Conservation (phyloP, 1,139 yeast genomes). For the Scheffersomyces lignicola region DNA sequence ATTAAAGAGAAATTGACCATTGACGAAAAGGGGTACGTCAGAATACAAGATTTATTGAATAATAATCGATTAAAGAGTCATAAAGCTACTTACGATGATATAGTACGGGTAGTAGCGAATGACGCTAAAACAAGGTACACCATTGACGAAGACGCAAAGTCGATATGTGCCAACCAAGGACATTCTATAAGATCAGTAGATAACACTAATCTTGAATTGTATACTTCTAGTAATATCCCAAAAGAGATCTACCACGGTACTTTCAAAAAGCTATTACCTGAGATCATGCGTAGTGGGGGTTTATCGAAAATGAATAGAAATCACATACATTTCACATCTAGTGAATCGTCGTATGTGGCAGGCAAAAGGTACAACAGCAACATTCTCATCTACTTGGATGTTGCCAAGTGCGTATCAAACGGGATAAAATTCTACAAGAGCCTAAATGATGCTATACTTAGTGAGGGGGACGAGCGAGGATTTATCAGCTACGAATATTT, state of each 20-base stretch:
- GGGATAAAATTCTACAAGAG: constrained; percentile 64
- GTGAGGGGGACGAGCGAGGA: constrained; percentile 62
- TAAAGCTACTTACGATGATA: constrained; percentile 55
- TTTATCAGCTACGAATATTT: constrained; percentile 49
- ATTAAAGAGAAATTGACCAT: constrained; percentile 64
- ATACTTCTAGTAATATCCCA: constrained; percentile 24
- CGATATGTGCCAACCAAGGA: constrained; percentile 89
- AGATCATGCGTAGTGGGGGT: constrained; percentile 57
- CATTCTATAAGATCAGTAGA: constrained; percentile 62
- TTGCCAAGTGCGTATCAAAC: constrained; percentile 39
- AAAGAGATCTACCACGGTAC: constrained; percentile 78
- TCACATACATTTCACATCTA: constrained; percentile 71
- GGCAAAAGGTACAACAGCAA: constrained; percentile 70
- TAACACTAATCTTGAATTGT: constrained; percentile 37
- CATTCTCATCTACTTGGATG: constrained; percentile 64
- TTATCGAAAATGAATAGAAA: constrained; percentile 70
- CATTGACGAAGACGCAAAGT: constrained; percentile 22
- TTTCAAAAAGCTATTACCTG: constrained; percentile 43
- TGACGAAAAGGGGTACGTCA: constrained; percentile 66
- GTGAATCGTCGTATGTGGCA: constrained; percentile 45
- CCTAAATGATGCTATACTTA: constrained; percentile 72
- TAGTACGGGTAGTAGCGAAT: constrained; percentile 57
- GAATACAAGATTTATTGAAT: constrained; percentile 49
- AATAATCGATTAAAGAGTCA: constrained; percentile 61
- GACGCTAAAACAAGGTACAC: constrained; percentile 74